phyloP scores from a whole-genome alignment of 2,329 filamentous ascomycete species.

The Verticillium alfalfae region DNA sequence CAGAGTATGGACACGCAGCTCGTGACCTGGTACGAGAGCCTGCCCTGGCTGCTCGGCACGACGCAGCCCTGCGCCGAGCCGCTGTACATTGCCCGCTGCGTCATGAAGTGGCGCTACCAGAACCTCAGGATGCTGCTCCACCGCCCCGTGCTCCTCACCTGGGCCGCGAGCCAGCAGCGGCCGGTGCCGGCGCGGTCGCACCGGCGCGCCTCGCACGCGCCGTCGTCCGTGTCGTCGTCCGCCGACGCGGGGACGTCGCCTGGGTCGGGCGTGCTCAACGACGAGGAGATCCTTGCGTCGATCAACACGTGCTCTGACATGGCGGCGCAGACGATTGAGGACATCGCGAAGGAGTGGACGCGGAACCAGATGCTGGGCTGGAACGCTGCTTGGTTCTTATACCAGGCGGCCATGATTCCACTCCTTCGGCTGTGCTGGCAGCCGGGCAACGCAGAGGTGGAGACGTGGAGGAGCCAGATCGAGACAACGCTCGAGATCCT shows the following conservation, averaged over 20 bases:
- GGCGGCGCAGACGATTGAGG: conserved; percentile 64
- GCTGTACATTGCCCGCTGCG: conserved; percentile 63
- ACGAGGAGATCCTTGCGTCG: conserved; percentile 59
- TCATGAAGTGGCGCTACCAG: conserved; percentile 80
- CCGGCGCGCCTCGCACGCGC: not conserved
- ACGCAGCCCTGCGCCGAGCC: conserved; percentile 65
- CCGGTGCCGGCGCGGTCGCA: not conserved
- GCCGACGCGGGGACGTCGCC: not conserved
- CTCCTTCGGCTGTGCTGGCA: conserved; percentile 71
- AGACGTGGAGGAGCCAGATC: conserved; percentile 51
- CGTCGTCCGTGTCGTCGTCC: not conserved
- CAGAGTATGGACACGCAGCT: conserved; percentile 62
- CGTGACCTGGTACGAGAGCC: conserved; percentile 64
- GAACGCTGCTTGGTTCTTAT: conserved; percentile 79
- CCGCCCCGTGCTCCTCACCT: conserved; percentile 64
- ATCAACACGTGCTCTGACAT: conserved; percentile 66
- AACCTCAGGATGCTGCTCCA: conserved; percentile 73
- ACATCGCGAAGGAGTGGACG: conserved; percentile 65
- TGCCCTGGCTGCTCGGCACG: conserved; percentile 60
- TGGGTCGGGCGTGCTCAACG: conserved; percentile 34
- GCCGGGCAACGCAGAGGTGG: conserved; percentile 38
- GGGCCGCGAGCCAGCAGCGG: conserved; percentile 40
- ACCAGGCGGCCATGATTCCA: conserved; percentile 75
- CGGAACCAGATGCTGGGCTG: conserved; percentile 73
- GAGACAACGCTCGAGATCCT: conserved; percentile 55